Conservation (phyloP, 306 rosid genomes). For the Glycine tomentella region DNA sequence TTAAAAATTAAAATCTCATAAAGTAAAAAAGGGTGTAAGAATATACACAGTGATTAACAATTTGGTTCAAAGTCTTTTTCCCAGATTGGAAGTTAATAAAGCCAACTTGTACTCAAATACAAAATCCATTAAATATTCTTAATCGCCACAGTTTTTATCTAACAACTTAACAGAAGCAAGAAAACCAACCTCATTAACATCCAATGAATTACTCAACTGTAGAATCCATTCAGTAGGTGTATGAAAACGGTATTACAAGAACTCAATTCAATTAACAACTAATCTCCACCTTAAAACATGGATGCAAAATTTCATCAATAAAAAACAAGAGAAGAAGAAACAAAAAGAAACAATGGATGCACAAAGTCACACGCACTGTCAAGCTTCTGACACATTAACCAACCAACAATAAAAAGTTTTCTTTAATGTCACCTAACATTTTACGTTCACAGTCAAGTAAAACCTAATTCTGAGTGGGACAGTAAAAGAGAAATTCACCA, state of each 20-base stretch:
- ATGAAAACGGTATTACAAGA: slow-evolving; percentile 7
- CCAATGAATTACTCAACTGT: slow-evolving; percentile 39
- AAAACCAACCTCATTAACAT: slow-evolving; percentile 43
- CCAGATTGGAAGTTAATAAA: slow-evolving; percentile 20
- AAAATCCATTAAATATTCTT: slow-evolving; percentile 14
- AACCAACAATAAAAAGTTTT: slow-evolving; percentile 46
- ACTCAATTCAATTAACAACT: slow-evolving; percentile 29
- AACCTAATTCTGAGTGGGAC: slow-evolving; percentile 61
- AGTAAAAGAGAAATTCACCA: slow-evolving; percentile 39
- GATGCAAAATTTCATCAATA: slow-evolving; percentile 31
- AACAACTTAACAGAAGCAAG: slow-evolving; percentile 32
- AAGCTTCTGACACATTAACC: slow-evolving; percentile 65
- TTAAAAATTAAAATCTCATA: not conserved
- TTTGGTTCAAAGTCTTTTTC: slow-evolving; percentile 12
- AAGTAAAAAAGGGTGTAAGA: not conserved
- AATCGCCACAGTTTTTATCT: slow-evolving; percentile 14
- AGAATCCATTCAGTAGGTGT: slow-evolving; percentile 19
- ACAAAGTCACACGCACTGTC: slow-evolving; percentile 43
- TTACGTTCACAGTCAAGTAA: slow-evolving; percentile 57
- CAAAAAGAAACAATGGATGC: slow-evolving; percentile 19
- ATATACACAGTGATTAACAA: slow-evolving; percentile 4
- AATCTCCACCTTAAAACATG: slow-evolving; percentile 32
- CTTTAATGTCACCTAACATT: slow-evolving; percentile 47
- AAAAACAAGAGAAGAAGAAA: not conserved
- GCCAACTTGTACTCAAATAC: not conserved